phyloP scores from a whole-genome alignment of 768 basidiomycete species.

The Boletellus ananiceps region DNA sequence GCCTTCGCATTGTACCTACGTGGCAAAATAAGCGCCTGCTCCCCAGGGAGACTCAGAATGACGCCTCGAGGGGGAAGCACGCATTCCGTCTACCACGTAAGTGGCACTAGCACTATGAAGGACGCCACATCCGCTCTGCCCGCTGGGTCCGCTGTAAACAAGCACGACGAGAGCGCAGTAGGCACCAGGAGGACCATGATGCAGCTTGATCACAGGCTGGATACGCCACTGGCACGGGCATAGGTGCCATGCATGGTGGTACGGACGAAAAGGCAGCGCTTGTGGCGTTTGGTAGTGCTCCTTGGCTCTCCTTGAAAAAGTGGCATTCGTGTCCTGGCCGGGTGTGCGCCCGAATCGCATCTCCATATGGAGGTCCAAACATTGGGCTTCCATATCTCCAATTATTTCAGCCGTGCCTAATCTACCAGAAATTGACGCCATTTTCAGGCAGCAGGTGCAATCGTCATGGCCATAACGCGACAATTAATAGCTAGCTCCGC shows the following conservation, averaged over 20 bases:
- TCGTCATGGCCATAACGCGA: not conserved
- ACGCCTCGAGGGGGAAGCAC: conserved; percentile 6
- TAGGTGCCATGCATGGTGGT: conserved; percentile 62
- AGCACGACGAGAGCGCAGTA: conserved; percentile 69
- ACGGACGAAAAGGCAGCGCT: not conserved
- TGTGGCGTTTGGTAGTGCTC: conserved; percentile 6
- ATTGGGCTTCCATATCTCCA: conserved; percentile 11
- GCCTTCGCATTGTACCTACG: conserved; percentile 45
- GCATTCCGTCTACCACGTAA: too few relatives aligned
- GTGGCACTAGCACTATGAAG: too few relatives aligned
- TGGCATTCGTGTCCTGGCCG: conserved; percentile 7
- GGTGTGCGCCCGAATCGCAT: conserved; percentile 1
- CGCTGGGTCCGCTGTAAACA: conserved; percentile 55
- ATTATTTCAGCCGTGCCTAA: not conserved
- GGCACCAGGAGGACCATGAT: conserved; percentile 64
- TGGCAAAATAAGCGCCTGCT: conserved; percentile 3
- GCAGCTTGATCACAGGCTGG: conserved; percentile 69
- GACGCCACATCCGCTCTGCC: conserved; percentile 56
- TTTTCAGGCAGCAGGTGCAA: not conserved
- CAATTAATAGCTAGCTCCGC: conserved; percentile 4
- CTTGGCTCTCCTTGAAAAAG: not conserved
- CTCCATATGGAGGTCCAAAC: too few relatives aligned
- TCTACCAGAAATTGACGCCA: conserved; percentile 21
- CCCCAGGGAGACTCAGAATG: conserved; percentile 7
- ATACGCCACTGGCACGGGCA: conserved; percentile 68